phyloP scores from a whole-genome alignment of 2,329 filamentous ascomycete genomes.

The Exutisphaerella laricina region DNA sequence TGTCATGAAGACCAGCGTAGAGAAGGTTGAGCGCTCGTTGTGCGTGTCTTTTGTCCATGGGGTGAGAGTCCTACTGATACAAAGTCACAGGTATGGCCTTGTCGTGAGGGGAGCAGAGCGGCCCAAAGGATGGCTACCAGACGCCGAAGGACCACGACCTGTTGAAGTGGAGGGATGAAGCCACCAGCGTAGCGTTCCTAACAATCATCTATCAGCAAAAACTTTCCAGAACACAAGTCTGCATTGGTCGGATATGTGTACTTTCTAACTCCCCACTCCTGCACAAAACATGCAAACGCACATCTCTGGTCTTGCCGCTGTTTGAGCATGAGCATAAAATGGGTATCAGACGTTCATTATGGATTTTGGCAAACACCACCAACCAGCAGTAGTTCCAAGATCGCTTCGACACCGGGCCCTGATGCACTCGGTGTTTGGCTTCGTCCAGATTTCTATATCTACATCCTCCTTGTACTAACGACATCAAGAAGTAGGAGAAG shows the following conservation, averaged over 20 bases:
- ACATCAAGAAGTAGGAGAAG: too few relatives aligned
- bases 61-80: background rate
- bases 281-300: too few relatives aligned
- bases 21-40: slow-evolving; percentile 73
- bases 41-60: slow-evolving; percentile 6
- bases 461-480: too few relatives aligned
- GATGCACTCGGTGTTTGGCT: slow-evolving; percentile 58
- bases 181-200: too few relatives aligned
- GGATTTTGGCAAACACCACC: slow-evolving; percentile 62
- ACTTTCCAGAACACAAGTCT: too few relatives aligned
- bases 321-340: slow-evolving; percentile 56
- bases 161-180: slow-evolving; percentile 39
- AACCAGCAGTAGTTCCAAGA: slow-evolving; percentile 75
- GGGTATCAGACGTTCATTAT: slow-evolving; percentile 56
- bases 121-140: slow-evolving; percentile 87
- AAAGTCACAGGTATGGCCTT: slow-evolving; percentile 59
- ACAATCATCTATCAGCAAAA: too few relatives aligned
- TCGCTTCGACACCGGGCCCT: slow-evolving; percentile 59
- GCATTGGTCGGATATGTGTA: too few relatives aligned
- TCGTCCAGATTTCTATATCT: too few relatives aligned
- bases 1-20: slow-evolving; percentile 80
- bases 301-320: slow-evolving; percentile 60
- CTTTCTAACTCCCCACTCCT: too few relatives aligned
- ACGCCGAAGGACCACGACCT: slow-evolving; percentile 45
- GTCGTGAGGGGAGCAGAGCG: slow-evolving; percentile 81